These are phyloP conservation scores for Lactifluus rugatus DNA, from an alignment of 768 basidiomycete species.

Conservation along the genomic window DNA sequence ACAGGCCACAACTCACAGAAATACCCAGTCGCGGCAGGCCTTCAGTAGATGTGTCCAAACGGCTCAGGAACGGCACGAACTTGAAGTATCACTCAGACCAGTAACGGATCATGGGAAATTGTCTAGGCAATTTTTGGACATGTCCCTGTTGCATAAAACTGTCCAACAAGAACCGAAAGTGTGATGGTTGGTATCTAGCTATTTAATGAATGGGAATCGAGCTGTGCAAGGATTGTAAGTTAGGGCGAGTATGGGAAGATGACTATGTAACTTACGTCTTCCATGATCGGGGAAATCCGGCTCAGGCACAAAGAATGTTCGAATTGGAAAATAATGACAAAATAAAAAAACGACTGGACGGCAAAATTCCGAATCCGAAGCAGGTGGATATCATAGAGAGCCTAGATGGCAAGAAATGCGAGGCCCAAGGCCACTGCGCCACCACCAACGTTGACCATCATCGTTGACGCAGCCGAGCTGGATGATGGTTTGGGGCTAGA, in stretches of 20 bases:
- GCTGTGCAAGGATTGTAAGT: not conserved
- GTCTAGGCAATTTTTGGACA: not conserved
- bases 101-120: not conserved
- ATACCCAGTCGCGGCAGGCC: too few species aligned
- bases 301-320: not conserved
- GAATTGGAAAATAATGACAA: not conserved
- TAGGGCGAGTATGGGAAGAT: not conserved
- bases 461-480: slow-evolving; percentile 1
- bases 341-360: not conserved
- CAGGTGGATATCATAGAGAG: not conserved
- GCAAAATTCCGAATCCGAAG: not conserved
- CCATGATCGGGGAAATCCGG: not conserved
- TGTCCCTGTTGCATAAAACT: not conserved
- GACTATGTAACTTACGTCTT: not conserved
- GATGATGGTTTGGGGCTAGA: not conserved
- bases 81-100: not conserved
- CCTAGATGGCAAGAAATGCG: slow-evolving; percentile 13
- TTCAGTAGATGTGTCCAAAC: not conserved
- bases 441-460: slow-evolving; percentile 6
- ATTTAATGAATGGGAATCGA: not conserved
- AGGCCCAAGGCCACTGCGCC: slow-evolving; percentile 14
- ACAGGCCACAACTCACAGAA: too few species aligned
- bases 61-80: not conserved
- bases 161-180: not conserved
- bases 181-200: slow-evolving; percentile 7